Evolutionary conservation across 306 rosid species (phyloP), one percentile per base, ranked within the genome.

Genomic region (Trifolium fragiferum): DNA sequence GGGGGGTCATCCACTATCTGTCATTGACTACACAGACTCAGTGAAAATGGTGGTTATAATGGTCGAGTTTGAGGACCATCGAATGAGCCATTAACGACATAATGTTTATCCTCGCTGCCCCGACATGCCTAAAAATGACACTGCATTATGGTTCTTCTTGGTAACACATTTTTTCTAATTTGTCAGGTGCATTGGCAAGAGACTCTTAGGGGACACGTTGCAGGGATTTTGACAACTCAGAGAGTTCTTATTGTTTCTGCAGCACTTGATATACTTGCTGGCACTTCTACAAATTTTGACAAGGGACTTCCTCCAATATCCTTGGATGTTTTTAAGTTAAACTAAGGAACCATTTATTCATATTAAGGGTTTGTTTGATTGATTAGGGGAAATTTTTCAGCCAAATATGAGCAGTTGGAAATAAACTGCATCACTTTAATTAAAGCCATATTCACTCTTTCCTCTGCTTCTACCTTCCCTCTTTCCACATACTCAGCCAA

Each of bases 101-200:
- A 59, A 59, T 13, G 40, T 20, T 59, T 30, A 59, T 59, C 9
- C 38, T 10, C 10, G 5, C 20, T 1, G 4, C 37, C 14, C 30
- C 14, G 37, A 7, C 41, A 12, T 30, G 8, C 66, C 38, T 60
- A 32, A 60, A 60, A 60, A 60, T 60, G 41, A 20, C 25, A 19
- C 60, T 54, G 60, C 30, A 54, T 20, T 73, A 40, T 78, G 40
- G 21, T 66, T 76, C 72, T 83, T 16, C 47, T 66, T 53, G 46
- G 80, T 75, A 44, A 70, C 59, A 76, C 44, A 16, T 41, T 73
- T 54, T 63, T 81, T 70, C 67, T 70, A 82, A 50, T 64, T 59
- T 76, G 79, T 75, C 89, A 94, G 99, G 97, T 92, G 77, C 89
- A 95, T 74, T 95, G 99, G 99, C 99, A 95, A 89, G 93, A 95